These are phyloP conservation scores for Neonectria magnoliae DNA, from an alignment of 2,329 filamentous ascomycete species.

Conservation along the genomic window DNA sequence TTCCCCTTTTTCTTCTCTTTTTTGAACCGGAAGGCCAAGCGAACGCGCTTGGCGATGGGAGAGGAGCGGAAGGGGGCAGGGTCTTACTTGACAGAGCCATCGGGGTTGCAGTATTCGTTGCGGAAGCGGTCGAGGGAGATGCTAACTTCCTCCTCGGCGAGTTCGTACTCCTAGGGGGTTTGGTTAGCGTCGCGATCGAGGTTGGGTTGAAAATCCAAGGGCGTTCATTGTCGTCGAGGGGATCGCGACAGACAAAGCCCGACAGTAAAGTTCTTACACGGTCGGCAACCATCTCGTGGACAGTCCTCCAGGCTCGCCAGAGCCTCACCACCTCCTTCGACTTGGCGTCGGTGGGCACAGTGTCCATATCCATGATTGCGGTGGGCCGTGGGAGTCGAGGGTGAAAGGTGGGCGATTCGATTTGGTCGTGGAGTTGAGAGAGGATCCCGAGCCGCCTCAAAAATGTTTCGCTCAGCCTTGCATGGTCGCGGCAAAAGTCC, in stretches of 20 bases:
- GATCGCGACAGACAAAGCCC: constrained; percentile 15
- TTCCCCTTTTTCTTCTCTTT: too few species aligned
- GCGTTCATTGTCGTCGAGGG: constrained; percentile 17
- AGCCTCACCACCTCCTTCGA: constrained; percentile 71
- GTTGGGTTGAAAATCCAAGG: not conserved
- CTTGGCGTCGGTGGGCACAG: constrained; percentile 60
- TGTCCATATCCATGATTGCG: constrained; percentile 51
- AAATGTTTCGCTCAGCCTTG: constrained; percentile 45
- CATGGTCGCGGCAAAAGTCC: constrained; percentile 35
- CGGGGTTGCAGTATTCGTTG: constrained; percentile 73
- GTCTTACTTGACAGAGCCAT: constrained; percentile 80
- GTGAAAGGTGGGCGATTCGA: constrained; percentile 8
- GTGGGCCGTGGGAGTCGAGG: constrained; percentile 3
- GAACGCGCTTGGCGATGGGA: not conserved
- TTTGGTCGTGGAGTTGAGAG: constrained; percentile 14
- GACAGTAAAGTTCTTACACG: constrained; percentile 67
- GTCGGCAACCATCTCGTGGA: constrained; percentile 94
- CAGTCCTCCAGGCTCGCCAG: constrained; percentile 94
- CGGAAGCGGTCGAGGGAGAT: constrained; percentile 87
- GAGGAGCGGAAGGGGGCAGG: constrained; percentile 3
- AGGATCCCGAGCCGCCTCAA: constrained; percentile 31
- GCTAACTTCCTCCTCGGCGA: constrained; percentile 88
- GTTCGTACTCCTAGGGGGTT: constrained; percentile 81
- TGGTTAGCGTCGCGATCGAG: constrained; percentile 24
- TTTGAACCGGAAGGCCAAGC: not conserved